phyloP scores from a whole-genome alignment of 164 flowering plant genomes.

The Vitis riparia region DNA sequence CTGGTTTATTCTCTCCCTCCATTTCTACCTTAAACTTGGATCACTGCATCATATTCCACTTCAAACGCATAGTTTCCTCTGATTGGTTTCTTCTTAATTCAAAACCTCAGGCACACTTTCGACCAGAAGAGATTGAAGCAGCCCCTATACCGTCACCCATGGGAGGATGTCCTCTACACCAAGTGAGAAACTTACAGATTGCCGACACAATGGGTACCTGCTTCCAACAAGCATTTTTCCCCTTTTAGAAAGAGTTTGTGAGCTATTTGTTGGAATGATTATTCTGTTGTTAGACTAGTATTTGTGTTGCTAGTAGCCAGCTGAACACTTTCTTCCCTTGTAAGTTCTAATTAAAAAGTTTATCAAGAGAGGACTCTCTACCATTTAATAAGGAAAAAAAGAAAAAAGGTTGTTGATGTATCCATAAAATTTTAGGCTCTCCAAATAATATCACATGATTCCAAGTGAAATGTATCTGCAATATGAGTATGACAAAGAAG shows the following conservation, averaged over 20 bases:
- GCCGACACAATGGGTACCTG: conserved; percentile 6
- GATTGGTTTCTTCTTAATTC: neutral
- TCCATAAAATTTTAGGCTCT: neutral
- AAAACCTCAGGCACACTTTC: conserved; percentile 83
- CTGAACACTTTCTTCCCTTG: neutral
- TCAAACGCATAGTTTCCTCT: neutral
- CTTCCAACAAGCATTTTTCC: neutral
- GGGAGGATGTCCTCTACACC: conserved; percentile 99
- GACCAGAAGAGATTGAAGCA: conserved; percentile 99
- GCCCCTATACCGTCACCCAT: conserved; percentile 98
- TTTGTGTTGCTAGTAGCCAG: conserved; percentile 11
- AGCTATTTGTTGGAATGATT: conserved; percentile 10
- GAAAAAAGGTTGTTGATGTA: neutral
- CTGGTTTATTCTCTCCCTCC: neutral
- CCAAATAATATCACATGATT: no score
- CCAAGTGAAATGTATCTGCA: no score
- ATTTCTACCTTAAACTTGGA: neutral
- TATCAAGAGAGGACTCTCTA: neutral
- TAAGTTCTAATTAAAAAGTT: conserved; percentile 7
- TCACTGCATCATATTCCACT: no score
- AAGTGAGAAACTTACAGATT: conserved; percentile 49
- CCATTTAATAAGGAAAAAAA: neutral
- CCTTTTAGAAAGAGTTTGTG: conserved; percentile 1
- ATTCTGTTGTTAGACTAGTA: conserved; percentile 16
- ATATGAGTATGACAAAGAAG: no score